Evolutionary conservation across 306 rosid genomes (phyloP), one percentile per base, ranked within the genome.

Genomic region (Cicer cuneatum): DNA sequence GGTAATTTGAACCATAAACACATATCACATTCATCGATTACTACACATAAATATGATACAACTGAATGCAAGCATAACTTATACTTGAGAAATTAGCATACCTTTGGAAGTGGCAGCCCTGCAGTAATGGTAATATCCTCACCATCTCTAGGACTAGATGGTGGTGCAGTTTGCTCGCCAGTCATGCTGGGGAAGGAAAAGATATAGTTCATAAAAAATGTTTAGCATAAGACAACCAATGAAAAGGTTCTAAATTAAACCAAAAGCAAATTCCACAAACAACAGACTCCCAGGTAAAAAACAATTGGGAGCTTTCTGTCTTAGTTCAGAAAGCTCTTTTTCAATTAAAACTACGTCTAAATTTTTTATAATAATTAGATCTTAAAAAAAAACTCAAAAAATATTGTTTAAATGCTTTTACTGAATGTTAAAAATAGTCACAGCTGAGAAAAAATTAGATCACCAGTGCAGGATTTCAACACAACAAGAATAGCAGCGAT

Each of bases 61-160:
- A 49, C 39, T 60, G 10, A 84, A 72, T 80, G 38, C 67, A 58
- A 15, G 64, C 9, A 16, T 13, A 81, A 56, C 46, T 71, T 78
- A 48, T 72, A 66, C 78, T 56, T 45, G 71, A 73, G 12, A 75
- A 71, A 61, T 49, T 15, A 73, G 54, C 80, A 61, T 81, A 95
- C 99, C 99, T 72, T 92, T 45, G 93, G 95, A 83, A 68, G 82
- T 45, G 93, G 95, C 84, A 68, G 82, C 77, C 98, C 99, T 16
- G 59, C 82, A 19, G 93, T 81, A 83, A 92, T 90, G 63, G 96
- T 40, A 82, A 92, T 82, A 81, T 87, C 84, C 72, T 95, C 99
- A 13, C 98, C 99, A 54, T 92, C 99, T 84, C 96, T 89, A 71
- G 99, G 99, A 90, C 99, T 95, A 59, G 93, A 81, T 14, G 97